These are phyloP conservation scores for Punica granatum DNA, from an alignment of 345 rosid genomes.

Conservation along the genomic window DNA sequence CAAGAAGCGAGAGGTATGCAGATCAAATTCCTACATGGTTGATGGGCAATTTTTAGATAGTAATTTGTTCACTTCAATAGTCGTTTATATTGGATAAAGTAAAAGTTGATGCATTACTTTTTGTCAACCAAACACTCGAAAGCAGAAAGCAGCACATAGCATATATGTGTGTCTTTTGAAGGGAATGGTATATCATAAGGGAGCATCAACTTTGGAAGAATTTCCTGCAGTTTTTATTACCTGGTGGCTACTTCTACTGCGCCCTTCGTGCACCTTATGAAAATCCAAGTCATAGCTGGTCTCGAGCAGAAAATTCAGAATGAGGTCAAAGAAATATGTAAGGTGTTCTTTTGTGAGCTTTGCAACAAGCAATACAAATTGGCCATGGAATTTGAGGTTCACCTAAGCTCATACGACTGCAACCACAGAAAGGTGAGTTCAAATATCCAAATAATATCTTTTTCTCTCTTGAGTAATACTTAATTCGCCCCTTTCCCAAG, in stretches of 20 bases:
- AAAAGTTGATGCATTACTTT: conserved; percentile 57
- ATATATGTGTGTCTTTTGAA: conserved; percentile 68
- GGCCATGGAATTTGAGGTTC: conserved; percentile 95
- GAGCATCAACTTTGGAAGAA: conserved; percentile 74
- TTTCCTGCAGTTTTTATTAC: conserved; percentile 97
- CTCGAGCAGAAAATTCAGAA: conserved; percentile 98
- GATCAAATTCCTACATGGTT: background rate
- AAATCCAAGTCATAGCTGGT: conserved; percentile 98
- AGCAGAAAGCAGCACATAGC: conserved; percentile 79
- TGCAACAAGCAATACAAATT: conserved; percentile 96
- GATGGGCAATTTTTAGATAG: background rate
- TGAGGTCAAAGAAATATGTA: conserved; percentile 87
- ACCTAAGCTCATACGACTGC: conserved; percentile 94
- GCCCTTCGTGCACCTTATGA: conserved; percentile 99
- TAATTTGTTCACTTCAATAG: background rate
- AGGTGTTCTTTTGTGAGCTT: conserved; percentile 88
- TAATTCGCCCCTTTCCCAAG: background rate
- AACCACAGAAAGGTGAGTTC: conserved; percentile 84
- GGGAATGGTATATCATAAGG: conserved; percentile 65
- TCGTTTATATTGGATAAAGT: conserved; percentile 1
- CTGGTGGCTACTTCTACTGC: conserved; percentile 99
- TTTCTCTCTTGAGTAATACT: background rate
- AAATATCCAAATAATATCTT: background rate
- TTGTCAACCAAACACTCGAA: conserved; percentile 41
- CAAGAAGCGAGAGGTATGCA: conserved; percentile 95